phyloP scores from a whole-genome alignment of 768 basidiomycete species.

The Coprinellus aureogranulatus region DNA sequence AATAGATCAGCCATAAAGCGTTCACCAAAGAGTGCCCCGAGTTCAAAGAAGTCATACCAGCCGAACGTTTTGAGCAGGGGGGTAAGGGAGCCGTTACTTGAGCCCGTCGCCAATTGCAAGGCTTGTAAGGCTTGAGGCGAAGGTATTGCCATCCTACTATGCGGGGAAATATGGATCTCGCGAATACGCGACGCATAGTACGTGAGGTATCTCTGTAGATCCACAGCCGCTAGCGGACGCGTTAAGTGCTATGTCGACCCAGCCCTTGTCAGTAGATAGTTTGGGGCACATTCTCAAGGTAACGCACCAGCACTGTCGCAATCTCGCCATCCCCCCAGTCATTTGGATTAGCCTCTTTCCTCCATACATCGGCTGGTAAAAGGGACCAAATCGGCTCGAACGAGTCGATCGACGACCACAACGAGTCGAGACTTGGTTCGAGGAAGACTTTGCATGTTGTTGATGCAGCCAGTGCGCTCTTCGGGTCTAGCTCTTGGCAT shows the following conservation, averaged over 20 bases:
- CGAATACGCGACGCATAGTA: not conserved
- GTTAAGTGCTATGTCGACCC: not conserved
- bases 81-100: too few relatives aligned
- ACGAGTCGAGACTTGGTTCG: slow-evolving; percentile 1
- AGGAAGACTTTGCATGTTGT: not conserved
- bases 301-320: not conserved
- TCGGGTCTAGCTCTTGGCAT: not conserved
- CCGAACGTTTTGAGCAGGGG: too few relatives aligned
- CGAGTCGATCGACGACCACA: slow-evolving; percentile 3
- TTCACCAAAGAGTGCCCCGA: too few relatives aligned
- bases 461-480: not conserved
- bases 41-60: too few relatives aligned
- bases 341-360: not conserved
- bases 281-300: not conserved
- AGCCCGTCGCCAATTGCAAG: too few relatives aligned
- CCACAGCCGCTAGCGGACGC: not conserved
- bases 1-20: too few relatives aligned
- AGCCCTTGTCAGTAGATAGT: not conserved
- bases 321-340: not conserved
- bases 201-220: not conserved
- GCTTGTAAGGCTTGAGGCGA: too few relatives aligned
- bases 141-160: too few relatives aligned
- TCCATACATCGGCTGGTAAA: not conserved
- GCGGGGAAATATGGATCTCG: too few relatives aligned
- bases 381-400: not conserved